Conservation (phyloP, 2,329 filamentous ascomycete species). For the Botryotinia calthae region DNA sequence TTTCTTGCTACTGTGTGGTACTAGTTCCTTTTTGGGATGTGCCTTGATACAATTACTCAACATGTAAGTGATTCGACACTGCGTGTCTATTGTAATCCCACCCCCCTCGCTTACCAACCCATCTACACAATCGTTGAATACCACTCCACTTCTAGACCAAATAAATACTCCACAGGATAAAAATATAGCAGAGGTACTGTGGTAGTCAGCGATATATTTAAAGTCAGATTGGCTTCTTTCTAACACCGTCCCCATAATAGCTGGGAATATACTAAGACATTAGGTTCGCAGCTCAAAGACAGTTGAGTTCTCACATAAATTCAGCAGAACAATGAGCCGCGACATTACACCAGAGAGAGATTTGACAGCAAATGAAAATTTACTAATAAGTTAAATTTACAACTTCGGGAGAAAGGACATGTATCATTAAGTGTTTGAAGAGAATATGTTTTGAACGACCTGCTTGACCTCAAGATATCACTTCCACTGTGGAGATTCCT, state of each 20-base stretch:
- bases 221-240: background rate
- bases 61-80: background rate
- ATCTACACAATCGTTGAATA: background rate
- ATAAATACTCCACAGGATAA: accelerated
- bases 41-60: background rate
- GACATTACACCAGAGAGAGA: background rate
- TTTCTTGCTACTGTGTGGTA: background rate
- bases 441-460: background rate
- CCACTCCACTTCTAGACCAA: background rate
- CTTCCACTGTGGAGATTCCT: background rate
- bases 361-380: background rate
- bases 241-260: background rate
- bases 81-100: background rate
- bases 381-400: background rate
- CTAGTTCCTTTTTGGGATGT: background rate
- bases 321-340: background rate
- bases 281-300: background rate
- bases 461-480: background rate
- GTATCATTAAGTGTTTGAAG: background rate
- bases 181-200: background rate
- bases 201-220: background rate
- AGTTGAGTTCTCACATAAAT: background rate
- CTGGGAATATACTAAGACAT: background rate
- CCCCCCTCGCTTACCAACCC: background rate
- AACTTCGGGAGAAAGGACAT: background rate